These are phyloP conservation scores for Obba rivulosa DNA, from an alignment of 768 basidiomycete genomes.

Conservation along the genomic window DNA sequence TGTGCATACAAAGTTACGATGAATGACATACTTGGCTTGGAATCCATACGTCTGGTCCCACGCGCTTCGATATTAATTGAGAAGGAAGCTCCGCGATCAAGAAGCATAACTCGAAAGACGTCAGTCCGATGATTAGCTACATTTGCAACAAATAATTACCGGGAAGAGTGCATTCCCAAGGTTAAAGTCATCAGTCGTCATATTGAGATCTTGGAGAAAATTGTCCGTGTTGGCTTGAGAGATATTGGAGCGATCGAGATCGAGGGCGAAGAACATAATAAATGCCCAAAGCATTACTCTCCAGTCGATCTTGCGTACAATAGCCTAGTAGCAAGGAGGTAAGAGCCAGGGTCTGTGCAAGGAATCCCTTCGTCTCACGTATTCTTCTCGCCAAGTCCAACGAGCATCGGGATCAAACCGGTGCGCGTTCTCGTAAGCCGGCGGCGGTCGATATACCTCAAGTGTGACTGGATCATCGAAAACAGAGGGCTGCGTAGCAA, in stretches of 20 bases:
- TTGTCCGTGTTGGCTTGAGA: conserved; percentile 67
- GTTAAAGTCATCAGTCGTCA: conserved; percentile 63
- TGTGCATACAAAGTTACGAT: not conserved
- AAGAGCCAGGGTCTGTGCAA: not conserved
- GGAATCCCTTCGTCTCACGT: conserved; percentile 26
- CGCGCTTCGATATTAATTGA: conserved; percentile 59
- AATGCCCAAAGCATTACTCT: conserved; percentile 57
- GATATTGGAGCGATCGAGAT: conserved; percentile 56
- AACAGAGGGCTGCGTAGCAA: conserved; percentile 58
- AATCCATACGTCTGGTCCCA: conserved; percentile 67
- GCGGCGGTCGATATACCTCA: conserved; percentile 47
- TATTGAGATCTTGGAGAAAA: conserved; percentile 52
- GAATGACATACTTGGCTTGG: conserved; percentile 42
- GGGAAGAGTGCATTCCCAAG: conserved; percentile 57
- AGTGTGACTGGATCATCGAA: conserved; percentile 52
- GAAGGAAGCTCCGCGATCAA: conserved; percentile 54
- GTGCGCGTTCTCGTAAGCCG: conserved; percentile 53
- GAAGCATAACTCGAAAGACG: conserved; percentile 18
- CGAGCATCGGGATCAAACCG: conserved; percentile 61
- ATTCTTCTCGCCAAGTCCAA: conserved; percentile 71
- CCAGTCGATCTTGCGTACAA: conserved; percentile 57
- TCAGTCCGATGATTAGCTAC: not conserved
- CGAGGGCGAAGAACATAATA: conserved; percentile 60
- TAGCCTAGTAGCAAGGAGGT: conserved; percentile 24
- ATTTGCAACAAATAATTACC: conserved; percentile 20